These are phyloP conservation scores for Botrytis medusae DNA, from an alignment of 2,329 filamentous ascomycete genomes.

Conservation along the genomic window DNA sequence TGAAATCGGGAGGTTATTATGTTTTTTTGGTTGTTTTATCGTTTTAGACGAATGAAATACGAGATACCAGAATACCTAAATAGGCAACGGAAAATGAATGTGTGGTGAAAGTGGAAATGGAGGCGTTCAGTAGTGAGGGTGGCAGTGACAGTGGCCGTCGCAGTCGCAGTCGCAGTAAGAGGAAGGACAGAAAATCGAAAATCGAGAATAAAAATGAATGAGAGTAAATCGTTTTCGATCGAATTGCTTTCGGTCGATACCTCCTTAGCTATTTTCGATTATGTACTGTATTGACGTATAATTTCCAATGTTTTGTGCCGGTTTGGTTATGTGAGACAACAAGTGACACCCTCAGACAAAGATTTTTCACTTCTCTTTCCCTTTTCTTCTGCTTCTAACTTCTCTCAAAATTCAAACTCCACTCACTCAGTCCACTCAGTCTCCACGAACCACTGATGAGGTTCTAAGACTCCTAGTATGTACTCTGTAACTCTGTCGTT, in stretches of 20 bases:
- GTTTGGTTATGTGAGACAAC: conserved; percentile 12
- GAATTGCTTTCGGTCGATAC: neutral
- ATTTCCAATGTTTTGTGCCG: conserved; percentile 5
- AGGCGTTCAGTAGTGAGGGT: neutral
- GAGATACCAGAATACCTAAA: neutral
- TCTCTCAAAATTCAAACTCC: neutral
- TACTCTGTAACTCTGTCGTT: neutral
- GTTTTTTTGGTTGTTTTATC: neutral
- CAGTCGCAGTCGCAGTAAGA: neutral
- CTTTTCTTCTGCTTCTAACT: neutral
- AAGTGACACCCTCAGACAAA: conserved; percentile 5
- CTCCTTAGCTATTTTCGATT: neutral
- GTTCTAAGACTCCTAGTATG: neutral
- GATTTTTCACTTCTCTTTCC: neutral
- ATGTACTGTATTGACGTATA: neutral
- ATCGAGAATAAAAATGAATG: neutral
- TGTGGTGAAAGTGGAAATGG: neutral
- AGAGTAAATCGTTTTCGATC: conserved; percentile 5
- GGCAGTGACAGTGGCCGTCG: neutral
- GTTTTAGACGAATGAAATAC: conserved; percentile 4
- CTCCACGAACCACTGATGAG: neutral
- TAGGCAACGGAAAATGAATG: neutral
- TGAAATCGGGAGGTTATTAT: neutral
- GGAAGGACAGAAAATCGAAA: neutral
- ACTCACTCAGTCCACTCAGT: neutral